Evolutionary conservation across 2,329 filamentous ascomycete species (phyloP).

Genomic region (Chaetomium sp.): DNA sequence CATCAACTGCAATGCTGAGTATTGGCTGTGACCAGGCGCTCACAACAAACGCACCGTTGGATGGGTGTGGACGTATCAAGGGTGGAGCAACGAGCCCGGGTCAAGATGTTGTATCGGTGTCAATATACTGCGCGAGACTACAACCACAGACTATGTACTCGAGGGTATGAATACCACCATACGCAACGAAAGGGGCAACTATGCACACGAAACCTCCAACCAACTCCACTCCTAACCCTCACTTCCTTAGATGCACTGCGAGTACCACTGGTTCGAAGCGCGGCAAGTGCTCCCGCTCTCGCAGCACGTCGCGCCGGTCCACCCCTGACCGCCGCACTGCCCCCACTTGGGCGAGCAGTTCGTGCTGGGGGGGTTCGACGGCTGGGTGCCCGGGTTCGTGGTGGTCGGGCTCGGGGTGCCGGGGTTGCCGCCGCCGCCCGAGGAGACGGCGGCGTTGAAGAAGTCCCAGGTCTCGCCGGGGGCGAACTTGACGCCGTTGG

Average conservation of each 20-base stretch:
- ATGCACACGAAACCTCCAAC: not conserved
- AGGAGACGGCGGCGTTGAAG: conserved; percentile 23
- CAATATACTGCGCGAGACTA: not conserved
- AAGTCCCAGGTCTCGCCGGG: conserved; percentile 32
- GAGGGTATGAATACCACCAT: not conserved
- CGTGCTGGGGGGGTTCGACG: conserved; percentile 4
- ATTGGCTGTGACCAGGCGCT: no score
- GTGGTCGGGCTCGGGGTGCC: not conserved
- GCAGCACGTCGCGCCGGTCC: conserved; percentile 18
- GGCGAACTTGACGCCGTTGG: conserved; percentile 29
- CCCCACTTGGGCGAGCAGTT: conserved; percentile 19
- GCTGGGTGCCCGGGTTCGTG: conserved; percentile 3
- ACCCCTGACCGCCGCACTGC: conserved; percentile 22
- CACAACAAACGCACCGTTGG: no score
- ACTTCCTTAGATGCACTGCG: conserved; percentile 9
- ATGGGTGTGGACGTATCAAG: not conserved
- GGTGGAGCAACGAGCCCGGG: not conserved
- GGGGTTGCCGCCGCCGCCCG: not conserved
- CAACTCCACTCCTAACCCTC: not conserved
- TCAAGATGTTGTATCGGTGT: not conserved
- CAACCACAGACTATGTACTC: not conserved
- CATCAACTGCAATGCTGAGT: not conserved
- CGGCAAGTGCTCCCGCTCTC: conserved; percentile 16
- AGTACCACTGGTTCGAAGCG: conserved; percentile 11
- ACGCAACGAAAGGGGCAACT: not conserved